Percentiles rank a stretch among this genome's conserved stretches.
Evolutionary conservation across 139 green algal species (phyloP).

Genomic region (Picochlorum sp.): DNA sequence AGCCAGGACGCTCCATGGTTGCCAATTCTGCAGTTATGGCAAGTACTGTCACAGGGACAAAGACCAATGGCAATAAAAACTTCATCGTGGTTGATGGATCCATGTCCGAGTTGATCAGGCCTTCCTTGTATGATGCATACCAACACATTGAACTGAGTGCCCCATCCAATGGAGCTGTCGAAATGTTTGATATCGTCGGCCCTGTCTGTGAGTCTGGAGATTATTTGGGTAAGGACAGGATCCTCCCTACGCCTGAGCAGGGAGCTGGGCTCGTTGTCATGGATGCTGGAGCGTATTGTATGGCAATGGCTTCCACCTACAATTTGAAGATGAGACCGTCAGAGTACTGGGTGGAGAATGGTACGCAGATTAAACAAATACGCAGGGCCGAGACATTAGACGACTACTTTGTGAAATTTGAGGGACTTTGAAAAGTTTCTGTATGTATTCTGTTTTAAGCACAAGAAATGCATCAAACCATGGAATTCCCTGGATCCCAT

Average conservation of each 20-base stretch:
- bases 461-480: too few relatives aligned
- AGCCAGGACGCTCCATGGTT: constrained; percentile 89
- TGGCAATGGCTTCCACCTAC: constrained; percentile 96
- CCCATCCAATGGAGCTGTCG: constrained; percentile 29
- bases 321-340: constrained; percentile 92
- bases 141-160: constrained; percentile 95
- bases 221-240: constrained; percentile 86
- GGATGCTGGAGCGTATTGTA: constrained; percentile 94
- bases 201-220: constrained; percentile 95
- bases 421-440: constrained; percentile 25
- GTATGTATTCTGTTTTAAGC: not conserved
- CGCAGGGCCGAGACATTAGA: constrained; percentile 71
- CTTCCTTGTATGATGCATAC: constrained; percentile 81
- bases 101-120: constrained; percentile 92
- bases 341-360: constrained; percentile 82
- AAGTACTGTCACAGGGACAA: constrained; percentile 81
- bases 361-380: constrained; percentile 65
- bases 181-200: constrained; percentile 84
- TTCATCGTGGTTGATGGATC: constrained; percentile 95
- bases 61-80: constrained; percentile 95
- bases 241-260: constrained; percentile 20
- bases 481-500: too few relatives aligned
- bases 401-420: constrained; percentile 76
- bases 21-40: constrained; percentile 70
- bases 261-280: constrained; percentile 81